phyloP scores from a whole-genome alignment of 2,329 filamentous ascomycete genomes.

The Ceratocystis harringtonii region DNA sequence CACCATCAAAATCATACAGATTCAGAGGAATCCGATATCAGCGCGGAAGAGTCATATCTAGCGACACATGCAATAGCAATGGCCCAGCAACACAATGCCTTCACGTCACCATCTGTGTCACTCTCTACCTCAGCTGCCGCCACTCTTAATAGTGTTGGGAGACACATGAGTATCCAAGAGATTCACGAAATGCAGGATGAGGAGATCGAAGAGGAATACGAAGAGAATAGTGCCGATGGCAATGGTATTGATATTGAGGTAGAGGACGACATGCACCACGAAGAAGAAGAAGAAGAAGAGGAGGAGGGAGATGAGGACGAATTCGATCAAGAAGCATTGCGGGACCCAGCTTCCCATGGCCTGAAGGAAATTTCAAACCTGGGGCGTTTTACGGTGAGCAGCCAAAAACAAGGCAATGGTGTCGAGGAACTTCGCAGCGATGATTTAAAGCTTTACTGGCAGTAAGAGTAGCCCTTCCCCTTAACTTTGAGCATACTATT shows the following conservation, averaged over 20 bases:
- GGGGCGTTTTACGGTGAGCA: slow-evolving; percentile 69
- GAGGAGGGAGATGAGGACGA: slow-evolving; percentile 23
- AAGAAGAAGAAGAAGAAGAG: slow-evolving; percentile 22
- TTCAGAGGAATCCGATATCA: slow-evolving; percentile 8
- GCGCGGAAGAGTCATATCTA: slow-evolving; percentile 12
- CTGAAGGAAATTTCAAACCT: slow-evolving; percentile 76
- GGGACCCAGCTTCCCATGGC: slow-evolving; percentile 40
- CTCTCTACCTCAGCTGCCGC: slow-evolving; percentile 1
- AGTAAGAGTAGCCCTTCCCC: slow-evolving; percentile 35
- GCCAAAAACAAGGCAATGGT: slow-evolving; percentile 65
- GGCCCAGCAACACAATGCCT: slow-evolving; percentile 4
- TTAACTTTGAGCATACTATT: background rate
- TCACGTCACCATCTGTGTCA: slow-evolving; percentile 9
- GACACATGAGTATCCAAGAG: slow-evolving; percentile 9
- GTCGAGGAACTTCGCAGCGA: slow-evolving; percentile 62
- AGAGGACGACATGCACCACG: slow-evolving; percentile 18
- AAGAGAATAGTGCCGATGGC: slow-evolving; percentile 18
- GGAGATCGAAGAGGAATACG: slow-evolving; percentile 21
- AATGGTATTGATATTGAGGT: slow-evolving; percentile 19
- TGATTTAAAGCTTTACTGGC: slow-evolving; percentile 62
- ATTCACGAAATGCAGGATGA: slow-evolving; percentile 16
- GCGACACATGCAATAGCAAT: slow-evolving; percentile 8
- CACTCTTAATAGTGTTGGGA: background rate
- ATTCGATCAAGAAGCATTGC: slow-evolving; percentile 26
- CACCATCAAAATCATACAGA: background rate